Evolutionary conservation across 352 stramenopile genomes (phyloP), one percentile per base, ranked within the genome.

Genomic region (Pythium inflatum): DNA sequence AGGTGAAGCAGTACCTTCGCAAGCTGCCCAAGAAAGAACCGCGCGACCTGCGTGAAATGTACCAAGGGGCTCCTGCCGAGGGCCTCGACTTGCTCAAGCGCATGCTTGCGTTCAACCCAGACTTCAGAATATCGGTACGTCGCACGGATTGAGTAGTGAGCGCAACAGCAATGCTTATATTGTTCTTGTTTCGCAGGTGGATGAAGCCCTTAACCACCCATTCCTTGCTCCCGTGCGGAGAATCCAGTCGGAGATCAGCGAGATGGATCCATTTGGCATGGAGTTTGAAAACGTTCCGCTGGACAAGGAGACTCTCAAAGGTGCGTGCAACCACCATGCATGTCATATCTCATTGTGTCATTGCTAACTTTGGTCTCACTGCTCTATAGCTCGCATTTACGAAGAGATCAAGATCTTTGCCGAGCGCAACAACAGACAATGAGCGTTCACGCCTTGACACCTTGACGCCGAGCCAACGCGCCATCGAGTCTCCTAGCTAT

Each of bases 201-300:
- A 94, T 61, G 88, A 94, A 60, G 89, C 89, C 1, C 75, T 96
- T 43, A 79, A 85, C 46, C 89, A 96, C 67, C 85, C 87, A 24
- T 96, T 96, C 75, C 58, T 96, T 36, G 82, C 92, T 57, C 81
- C 88, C 28, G 86, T 96, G 64, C 85, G 89, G 43, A 81, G 85
- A 56, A 57, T 71, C 24, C 85, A 93, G 62, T 92, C 87, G 0
- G 87, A 96, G 70, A 81, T 74, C 24, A 81, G 88, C 62, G 87
- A 94, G 71, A 20, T 55, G 24, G 88, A 93, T 55, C 86, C 87
- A n/a, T 92, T 96, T 58, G 77, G 85, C 58, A 96, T 96, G 89
- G 87, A 94, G 56, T 94, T 96, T 73, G 89, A 96, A 59, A 94
- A 96, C 53, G 86, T 95, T 20, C 83, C 77, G 34, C 64, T 96